Base-by-base conservation (phyloP, 2,329 filamentous ascomycete genomes). In the Seiridium cupressi region DNA sequence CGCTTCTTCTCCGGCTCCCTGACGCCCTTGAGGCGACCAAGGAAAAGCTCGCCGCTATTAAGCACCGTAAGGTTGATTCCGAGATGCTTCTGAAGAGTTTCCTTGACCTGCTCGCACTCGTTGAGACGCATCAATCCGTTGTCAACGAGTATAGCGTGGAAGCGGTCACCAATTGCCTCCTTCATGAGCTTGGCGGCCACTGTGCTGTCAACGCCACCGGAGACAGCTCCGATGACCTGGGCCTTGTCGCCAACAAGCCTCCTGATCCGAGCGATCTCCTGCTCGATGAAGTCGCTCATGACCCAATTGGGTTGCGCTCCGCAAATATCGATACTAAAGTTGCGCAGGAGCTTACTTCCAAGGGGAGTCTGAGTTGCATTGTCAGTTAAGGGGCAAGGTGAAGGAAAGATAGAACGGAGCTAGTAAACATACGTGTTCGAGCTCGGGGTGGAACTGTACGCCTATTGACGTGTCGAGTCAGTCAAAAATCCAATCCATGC, bases 41-140 rank as follows among this genome's bases (percentile, higher is more conserved):
- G 80, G 81, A 98, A 98, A 34, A 84, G 79, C 62, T 96, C 82
- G 8, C 84, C 83, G 0, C 87, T 93, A 72, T 98, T 90, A 2
- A 96, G 86, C 35, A 98, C 89, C 0, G 91, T 96, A 3, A 98
- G 81, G 74, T 97, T 95, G 75, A 98, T 96, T 1, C 91, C 91
- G 1, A 98, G 84, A 65, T 95, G 88, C 69, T 93, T 74, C 1
- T 83, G 82, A 2, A 98, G 84, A 0, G 87, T 93, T 74, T 92
- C 81, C 75, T 96, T 89, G 57, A 98, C 95, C 69, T 89, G 81
- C 65, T 88, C 79, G 66, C 89, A 93, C 75, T 98, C 95, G 70
- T 97, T 89, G 36, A 95, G 81, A 44, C 95, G 87, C 84, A 99
- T 88, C 57, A 64, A 66, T 63, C 92, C 93, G 66, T 91, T 97